phyloP scores from a whole-genome alignment of 352 stramenopile species.

The Phytophthora litchii region DNA sequence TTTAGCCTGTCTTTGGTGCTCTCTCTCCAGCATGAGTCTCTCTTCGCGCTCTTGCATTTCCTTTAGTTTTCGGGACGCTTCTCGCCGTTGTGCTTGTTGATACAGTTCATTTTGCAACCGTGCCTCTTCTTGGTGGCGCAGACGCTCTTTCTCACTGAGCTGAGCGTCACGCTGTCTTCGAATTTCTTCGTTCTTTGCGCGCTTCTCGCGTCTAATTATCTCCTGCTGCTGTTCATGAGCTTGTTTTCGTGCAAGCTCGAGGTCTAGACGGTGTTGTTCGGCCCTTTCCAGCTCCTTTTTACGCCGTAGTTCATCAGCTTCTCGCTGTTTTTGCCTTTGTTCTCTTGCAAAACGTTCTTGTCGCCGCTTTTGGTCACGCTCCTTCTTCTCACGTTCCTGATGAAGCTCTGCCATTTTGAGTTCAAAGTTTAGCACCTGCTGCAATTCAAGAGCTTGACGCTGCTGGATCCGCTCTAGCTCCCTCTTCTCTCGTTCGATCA shows the following conservation, averaged over 20 bases:
- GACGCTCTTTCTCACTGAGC: conserved; percentile 55
- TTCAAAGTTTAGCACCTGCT: conserved; percentile 76
- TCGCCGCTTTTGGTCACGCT: conserved; percentile 52
- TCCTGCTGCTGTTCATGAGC: conserved; percentile 54
- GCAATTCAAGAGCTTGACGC: conserved; percentile 70
- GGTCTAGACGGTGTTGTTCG: conserved; percentile 53
- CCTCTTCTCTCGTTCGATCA: conserved; percentile 71
- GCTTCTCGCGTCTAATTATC: conserved; percentile 48
- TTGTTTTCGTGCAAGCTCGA: conserved; percentile 45
- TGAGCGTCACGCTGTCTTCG: conserved; percentile 48
- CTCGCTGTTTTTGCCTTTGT: conserved; percentile 44
- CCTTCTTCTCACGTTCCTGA: conserved; percentile 55
- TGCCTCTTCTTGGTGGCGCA: conserved; percentile 60
- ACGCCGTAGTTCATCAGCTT: conserved; percentile 58
- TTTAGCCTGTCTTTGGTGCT: conserved; percentile 50
- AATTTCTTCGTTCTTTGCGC: conserved; percentile 58
- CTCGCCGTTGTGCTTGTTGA: conserved; percentile 49
- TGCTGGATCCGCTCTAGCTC: conserved; percentile 75
- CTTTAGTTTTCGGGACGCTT: conserved; percentile 44
- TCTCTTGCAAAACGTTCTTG: conserved; percentile 51
- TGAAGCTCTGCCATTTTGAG: conserved; percentile 64
- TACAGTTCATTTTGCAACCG: conserved; percentile 55
- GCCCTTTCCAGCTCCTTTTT: conserved; percentile 59
- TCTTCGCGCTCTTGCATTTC: conserved; percentile 63
- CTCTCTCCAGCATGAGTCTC: conserved; percentile 47